Percentiles rank a stretch among this genome's conserved stretches.
phyloP scores from a whole-genome alignment of 2,329 filamentous ascomycete species.

The Akanthomyces lecanii region DNA sequence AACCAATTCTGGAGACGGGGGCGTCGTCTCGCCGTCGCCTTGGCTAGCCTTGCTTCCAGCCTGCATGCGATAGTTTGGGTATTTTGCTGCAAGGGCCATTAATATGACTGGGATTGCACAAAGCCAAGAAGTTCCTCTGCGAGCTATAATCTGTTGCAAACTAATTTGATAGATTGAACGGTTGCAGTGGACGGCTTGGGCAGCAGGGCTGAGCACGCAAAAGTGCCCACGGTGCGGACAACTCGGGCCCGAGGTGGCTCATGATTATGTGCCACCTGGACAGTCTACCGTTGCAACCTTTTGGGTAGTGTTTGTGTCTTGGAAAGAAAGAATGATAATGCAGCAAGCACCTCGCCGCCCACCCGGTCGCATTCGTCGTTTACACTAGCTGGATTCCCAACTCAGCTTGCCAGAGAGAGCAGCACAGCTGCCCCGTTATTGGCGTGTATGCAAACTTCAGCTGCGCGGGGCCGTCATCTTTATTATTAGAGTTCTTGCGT shows the following conservation, averaged over 20 bases:
- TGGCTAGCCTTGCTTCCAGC: background rate
- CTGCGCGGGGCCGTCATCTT: slow-evolving; percentile 1
- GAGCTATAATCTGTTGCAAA: too few species aligned
- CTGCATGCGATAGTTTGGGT: too few species aligned
- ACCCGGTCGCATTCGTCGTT: slow-evolving; percentile 1
- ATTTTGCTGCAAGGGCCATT: too few species aligned
- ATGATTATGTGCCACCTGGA: background rate
- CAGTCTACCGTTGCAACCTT: too few species aligned
- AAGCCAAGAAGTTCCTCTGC: too few species aligned
- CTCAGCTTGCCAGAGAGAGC: background rate
- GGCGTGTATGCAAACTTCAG: background rate
- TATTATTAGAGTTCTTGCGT: background rate
- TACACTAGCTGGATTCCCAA: background rate
- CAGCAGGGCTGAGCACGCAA: slow-evolving; percentile 2
- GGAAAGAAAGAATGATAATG: background rate
- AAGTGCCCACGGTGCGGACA: background rate
- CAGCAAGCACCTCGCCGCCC: background rate
- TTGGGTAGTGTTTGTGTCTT: too few species aligned
- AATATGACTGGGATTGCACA: too few species aligned
- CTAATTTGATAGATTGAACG: background rate
- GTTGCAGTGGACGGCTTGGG: background rate
- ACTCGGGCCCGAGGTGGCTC: background rate
- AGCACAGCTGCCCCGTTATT: background rate
- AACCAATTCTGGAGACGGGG: background rate
- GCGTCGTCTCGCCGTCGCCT: background rate